Evolutionary conservation across 306 rosid genomes (phyloP), one percentile per base, ranked within the genome.

Genomic region (Vicia faba): DNA sequence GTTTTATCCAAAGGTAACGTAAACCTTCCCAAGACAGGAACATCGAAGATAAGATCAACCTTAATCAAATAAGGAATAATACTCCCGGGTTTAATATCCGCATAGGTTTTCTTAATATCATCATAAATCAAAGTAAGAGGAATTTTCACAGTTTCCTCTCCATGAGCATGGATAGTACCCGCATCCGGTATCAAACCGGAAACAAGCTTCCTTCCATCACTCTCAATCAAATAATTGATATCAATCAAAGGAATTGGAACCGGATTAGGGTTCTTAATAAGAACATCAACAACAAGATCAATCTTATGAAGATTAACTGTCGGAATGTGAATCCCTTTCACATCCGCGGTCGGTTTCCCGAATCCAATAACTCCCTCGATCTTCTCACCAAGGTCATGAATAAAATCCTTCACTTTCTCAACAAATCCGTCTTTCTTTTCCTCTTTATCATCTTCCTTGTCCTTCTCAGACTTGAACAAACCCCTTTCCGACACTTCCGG

Each of bases 101-200:
- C 25, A 59, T 88, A 88, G 8, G 97, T 86, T 49, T 73, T 66
- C 84, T 88, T 95, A 69, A 95, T 90, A 67, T 95, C 99, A 51
- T 86, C 92, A 56, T 74, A 95, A 60, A 95, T 75, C 83, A 95
- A 78, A 41, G 77, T 71, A 13, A 95, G 7, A 8, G 97, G 96
- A 72, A 90, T 78, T 36, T 88, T 90, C 41, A 95, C 85, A 46
- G 88, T 88, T 79, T 90, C 81, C 80, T 95, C 95, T 7, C 95
- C 97, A 68, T 84, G 99, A 10, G 99, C 88, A 39, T 38, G 82
- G 78, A 95, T 81, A 5, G 99, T 90, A 29, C 99, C 99, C 1
- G 97, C 88, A 75, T 95, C 99, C 0, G 99, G 99, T 50, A 95
- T 95, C 82, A 95, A 59, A 1, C 99, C 99, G 0, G 97, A 90